phyloP scores from a whole-genome alignment of 768 basidiomycete genomes.

The Lepiota subincarnata region DNA sequence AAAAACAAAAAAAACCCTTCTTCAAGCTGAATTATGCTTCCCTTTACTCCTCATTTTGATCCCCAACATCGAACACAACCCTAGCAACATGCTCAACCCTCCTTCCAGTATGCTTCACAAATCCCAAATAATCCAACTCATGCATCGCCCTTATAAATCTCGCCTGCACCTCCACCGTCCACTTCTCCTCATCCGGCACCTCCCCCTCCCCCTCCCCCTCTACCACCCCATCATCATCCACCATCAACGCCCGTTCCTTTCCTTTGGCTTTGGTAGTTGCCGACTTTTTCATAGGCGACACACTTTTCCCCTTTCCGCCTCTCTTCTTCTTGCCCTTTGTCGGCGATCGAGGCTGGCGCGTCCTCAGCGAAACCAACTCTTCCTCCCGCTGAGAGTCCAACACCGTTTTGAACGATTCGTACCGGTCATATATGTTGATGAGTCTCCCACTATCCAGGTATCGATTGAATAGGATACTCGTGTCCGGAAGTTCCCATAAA shows the following conservation, averaged over 20 bases:
- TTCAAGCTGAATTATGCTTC: too few species aligned
- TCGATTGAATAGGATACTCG: too few species aligned
- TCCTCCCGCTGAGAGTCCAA: constrained; percentile 55
- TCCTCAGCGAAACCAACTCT: too few species aligned
- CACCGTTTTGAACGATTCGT: constrained; percentile 64
- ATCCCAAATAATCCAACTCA: constrained; percentile 75
- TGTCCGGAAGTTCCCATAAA: too few species aligned
- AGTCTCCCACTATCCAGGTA: too few species aligned
- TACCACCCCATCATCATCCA: constrained; percentile 12
- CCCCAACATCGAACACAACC: constrained; percentile 53
- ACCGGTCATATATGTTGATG: too few species aligned
- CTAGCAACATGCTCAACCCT: constrained; percentile 73
- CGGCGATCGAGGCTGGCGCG: too few species aligned
- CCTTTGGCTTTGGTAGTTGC: constrained; percentile 13
- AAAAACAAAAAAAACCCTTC: too few species aligned
- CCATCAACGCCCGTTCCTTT: constrained; percentile 5
- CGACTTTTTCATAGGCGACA: too few species aligned
- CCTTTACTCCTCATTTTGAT: constrained; percentile 51
- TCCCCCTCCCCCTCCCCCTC: too few species aligned
- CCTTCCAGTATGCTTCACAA: constrained; percentile 74
- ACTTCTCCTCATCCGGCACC: constrained; percentile 38
- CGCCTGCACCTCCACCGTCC: constrained; percentile 66
- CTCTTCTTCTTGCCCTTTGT: too few species aligned
- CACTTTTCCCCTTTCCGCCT: too few species aligned
- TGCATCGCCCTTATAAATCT: constrained; percentile 77